Evolutionary conservation across 73 alveolate genomes (phyloP), one percentile per base, ranked within the genome.

Genomic region (Tetrahymena borealis): DNA sequence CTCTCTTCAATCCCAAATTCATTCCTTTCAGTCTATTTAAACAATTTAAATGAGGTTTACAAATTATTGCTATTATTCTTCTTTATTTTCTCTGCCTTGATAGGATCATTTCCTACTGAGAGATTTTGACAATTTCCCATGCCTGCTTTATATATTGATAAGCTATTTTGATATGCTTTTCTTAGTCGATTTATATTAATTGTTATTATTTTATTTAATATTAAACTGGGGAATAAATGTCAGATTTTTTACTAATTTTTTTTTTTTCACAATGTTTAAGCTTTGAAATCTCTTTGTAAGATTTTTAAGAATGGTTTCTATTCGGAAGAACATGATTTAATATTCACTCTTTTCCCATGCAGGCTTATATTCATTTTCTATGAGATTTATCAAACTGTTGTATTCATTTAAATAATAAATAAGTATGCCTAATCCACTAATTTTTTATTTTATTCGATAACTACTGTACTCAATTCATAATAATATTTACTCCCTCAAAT

Each of bases 31-130:
- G 7, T 60, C 36, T 60, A 24, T 35, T 60, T 24, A 60, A 60
- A 60, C 10, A 60, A 60, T 60, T 60, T 24, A 60, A 60, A 60
- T 24, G 85, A 24, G 31, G 85, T 16, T 60, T 60, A 60, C 85
- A 60, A 60, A n/a, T 60, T 60, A 28, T 60, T 60, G 85, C 85
- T 60, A 60, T 60, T 60, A 60, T 60, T 60, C 85, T 60, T 60
- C 28, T 60, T 60, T 60, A 60, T 24, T 35, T 60, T 60, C 31
- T 60, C 85, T 24, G 85, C 85, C 85, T 60, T 60, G 85, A 60
- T 60, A 60, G 85, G 85, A 60, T 60, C 85, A 60, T 60, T 60
- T 60, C 85, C 85, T 60, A 60, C 85, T 60, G 85, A 60, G 28
- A 60, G 85, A 60, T 60, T 60, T 60, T 60, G 85, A 60, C 85